Conservation (phyloP, 305 asterid species). For the Solanum hybrid region DNA sequence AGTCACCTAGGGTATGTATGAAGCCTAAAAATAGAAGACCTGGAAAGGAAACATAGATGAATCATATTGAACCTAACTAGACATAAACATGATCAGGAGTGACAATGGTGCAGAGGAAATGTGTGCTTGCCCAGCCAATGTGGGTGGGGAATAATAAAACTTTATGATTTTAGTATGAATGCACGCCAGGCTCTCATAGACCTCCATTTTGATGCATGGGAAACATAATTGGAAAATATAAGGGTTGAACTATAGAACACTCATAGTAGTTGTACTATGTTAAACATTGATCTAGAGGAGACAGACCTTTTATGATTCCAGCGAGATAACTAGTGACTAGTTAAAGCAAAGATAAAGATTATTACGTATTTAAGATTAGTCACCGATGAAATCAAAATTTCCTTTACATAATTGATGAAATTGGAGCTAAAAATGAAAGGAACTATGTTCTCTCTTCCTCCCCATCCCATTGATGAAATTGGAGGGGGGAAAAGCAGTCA, state of each 20-base stretch:
- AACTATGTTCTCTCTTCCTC: not conserved
- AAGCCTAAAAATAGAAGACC: not conserved
- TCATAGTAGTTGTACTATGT: not conserved
- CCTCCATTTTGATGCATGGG: not conserved
- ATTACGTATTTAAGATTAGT: no score
- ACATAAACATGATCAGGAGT: not conserved
- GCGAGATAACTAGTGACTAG: not conserved
- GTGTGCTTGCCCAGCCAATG: not conserved
- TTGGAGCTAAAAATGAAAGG: not conserved
- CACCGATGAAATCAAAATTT: no score
- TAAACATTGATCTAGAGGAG: not conserved
- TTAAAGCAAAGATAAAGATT: not conserved
- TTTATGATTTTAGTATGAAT: not conserved
- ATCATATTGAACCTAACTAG: not conserved
- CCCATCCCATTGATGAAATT: not conserved
- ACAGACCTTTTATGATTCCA: not conserved
- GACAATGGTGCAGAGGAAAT: not conserved
- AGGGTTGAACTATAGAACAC: not conserved
- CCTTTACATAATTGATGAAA: not conserved
- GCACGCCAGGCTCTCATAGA: not conserved
- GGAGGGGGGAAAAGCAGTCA: not conserved
- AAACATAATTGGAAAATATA: not conserved
- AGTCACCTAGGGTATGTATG: not conserved
- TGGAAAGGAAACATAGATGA: not conserved
- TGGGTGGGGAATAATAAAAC: not conserved